Conservation (phyloP, 2,329 filamentous ascomycete species). For the Didymella arachidicola region DNA sequence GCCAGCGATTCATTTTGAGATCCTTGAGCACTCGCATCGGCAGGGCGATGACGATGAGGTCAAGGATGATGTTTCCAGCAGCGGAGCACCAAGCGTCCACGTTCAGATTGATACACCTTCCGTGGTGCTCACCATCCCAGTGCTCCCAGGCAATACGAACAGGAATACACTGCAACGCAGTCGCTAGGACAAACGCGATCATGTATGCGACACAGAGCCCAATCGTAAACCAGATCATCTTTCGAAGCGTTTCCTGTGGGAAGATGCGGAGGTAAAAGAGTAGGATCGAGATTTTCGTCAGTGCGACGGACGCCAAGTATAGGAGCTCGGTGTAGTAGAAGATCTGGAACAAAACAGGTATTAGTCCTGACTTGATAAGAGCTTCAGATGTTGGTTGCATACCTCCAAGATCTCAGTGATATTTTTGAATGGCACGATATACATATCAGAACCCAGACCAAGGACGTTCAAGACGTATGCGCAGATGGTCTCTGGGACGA, state of each 20-base stretch:
- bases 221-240: constrained; percentile 27
- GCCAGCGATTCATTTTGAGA: constrained; percentile 39
- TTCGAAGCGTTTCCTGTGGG: constrained; percentile 28
- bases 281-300: constrained; percentile 36
- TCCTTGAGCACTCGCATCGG: constrained; percentile 43
- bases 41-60: constrained; percentile 41
- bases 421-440: constrained; percentile 55
- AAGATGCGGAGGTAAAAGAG: constrained; percentile 46
- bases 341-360: not conserved
- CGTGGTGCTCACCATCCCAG: constrained; percentile 40
- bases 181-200: constrained; percentile 29
- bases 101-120: constrained; percentile 37
- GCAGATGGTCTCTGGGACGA: constrained; percentile 9
- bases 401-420: constrained; percentile 56
- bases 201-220: constrained; percentile 29
- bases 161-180: constrained; percentile 33
- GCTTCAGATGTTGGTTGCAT: constrained; percentile 6
- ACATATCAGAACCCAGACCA: constrained; percentile 61
- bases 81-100: constrained; percentile 40
- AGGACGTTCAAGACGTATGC: constrained; percentile 34
- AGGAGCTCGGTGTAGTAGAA: constrained; percentile 12
- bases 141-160: constrained; percentile 33
- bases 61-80: constrained; percentile 43
- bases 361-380: not conserved
- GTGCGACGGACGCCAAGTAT: constrained; percentile 6